Percentiles rank a stretch among this genome's conserved stretches.
phyloP scores from a whole-genome alignment of 164 flowering plant species.

The Piper betle region DNA sequence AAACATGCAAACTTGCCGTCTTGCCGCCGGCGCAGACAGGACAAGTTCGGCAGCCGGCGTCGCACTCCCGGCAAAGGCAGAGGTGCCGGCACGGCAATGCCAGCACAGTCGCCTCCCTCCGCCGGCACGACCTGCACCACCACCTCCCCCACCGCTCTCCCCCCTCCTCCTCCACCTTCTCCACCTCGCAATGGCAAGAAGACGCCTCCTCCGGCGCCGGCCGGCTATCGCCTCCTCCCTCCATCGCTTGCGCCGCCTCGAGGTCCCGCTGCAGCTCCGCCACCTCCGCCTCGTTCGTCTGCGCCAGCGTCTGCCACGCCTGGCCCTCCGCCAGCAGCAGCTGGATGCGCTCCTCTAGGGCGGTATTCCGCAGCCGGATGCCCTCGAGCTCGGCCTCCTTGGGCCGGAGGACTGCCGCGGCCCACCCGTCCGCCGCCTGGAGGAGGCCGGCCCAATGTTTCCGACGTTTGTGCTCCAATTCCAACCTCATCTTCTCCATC shows the following conservation, averaged over 20 bases:
- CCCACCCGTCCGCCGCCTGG: conserved; percentile 3
- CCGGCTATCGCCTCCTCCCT: conserved; percentile 7
- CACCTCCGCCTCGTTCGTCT: conserved; percentile 10
- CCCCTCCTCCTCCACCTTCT: background rate
- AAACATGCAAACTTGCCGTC: conserved; percentile 21
- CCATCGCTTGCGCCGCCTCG: conserved; percentile 5
- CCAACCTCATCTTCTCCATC: conserved; percentile 10
- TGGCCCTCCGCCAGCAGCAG: conserved; percentile 10
- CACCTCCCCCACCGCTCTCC: too few relatives aligned
- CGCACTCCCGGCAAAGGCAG: conserved; percentile 26
- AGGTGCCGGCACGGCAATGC: conserved; percentile 26
- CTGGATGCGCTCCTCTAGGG: conserved; percentile 8
- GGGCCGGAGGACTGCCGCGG: conserved; percentile 2
- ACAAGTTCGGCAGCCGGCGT: conserved; percentile 11
- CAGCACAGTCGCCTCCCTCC: conserved; percentile 15
- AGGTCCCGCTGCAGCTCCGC: conserved; percentile 11
- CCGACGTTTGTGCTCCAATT: conserved; percentile 9
- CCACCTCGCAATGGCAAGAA: background rate
- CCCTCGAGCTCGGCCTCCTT: conserved; percentile 10
- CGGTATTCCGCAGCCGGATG: conserved; percentile 4
- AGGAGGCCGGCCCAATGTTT: conserved; percentile 3
- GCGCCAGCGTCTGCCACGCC: conserved; percentile 8
- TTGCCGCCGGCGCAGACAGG: conserved; percentile 19
- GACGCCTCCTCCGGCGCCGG: background rate
- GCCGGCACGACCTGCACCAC: conserved; percentile 16